Evolutionary conservation across 2,329 filamentous ascomycete species (phyloP), one percentile per base, ranked within the genome.

Genomic region (Pseudonectria buxi): DNA sequence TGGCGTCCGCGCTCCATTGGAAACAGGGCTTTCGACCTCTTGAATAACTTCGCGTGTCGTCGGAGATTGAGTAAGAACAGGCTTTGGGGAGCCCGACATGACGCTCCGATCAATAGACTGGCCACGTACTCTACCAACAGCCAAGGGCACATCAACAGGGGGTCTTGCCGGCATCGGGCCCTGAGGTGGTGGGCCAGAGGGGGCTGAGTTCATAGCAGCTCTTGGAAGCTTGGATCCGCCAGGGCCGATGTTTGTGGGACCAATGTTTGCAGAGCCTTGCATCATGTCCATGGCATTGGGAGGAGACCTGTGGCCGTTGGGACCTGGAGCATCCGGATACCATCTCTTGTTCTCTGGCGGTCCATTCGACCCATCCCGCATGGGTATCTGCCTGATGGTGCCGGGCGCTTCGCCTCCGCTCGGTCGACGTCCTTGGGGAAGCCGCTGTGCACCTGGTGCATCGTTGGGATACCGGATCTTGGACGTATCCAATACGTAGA

Each of bases 401-500:
- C 47, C 56, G 24, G 47, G 46, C 3, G 43, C 43, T 30, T 64
- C 62, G 16, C 63, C 59, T n/a, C 53, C 52, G 37, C 69, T 71
- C 5, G 68, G 68, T 28, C 68, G 61, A 32, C 65, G 58, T 14
- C 51, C 57, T 35, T 68, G 65, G 9, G 58, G 54, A 14, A 55
- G 44, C 39, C 63, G 65, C 41, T 67, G 67, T 6, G 58, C 54
- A 10, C 41, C 45, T 35, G 37, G 31, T 4, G 70, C 63, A 53
- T 95, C 89, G 49, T 86, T 90, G 2, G 92, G 92, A 61, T 98
- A 98, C 45, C 92, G 78, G 49, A 98, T 98, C 63, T 98, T 98
- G 31, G 78, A 82, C 7, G 92, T 98, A 60, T 98, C 92, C 42
- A 98, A 70, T 45, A 95, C 76, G 60, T 96, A 98, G 25, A 87